A percentile compares a stretch with the other conserved stretches of the same genome.
Evolutionary conservation across 495 filamentous ascomycete species (phyloP).

Genomic region (Penicillium verhagenii): DNA sequence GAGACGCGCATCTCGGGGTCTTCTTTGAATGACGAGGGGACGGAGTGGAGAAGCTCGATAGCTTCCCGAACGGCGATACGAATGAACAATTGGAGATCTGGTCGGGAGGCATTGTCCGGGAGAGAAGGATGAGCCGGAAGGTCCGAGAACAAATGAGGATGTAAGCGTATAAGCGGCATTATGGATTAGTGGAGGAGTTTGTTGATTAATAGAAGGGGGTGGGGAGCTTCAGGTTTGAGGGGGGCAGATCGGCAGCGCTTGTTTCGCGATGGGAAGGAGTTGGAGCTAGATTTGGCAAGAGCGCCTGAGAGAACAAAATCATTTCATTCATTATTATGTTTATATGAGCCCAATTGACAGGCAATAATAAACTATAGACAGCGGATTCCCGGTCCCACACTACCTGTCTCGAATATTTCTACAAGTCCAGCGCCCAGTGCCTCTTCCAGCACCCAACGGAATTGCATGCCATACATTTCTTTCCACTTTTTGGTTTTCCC

Average conservation of each 20-base stretch:
- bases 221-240: constrained; percentile 2
- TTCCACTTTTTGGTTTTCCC: constrained; percentile 80
- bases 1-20: constrained; percentile 38
- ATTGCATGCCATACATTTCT: constrained; percentile 70
- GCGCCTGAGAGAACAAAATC: neutral
- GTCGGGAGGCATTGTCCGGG: constrained; percentile 6
- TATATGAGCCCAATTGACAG: neutral
- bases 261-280: neutral
- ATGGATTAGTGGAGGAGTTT: neutral
- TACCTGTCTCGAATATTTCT: constrained; percentile 82
- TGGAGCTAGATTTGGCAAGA: neutral
- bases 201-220: too few species aligned
- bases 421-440: constrained; percentile 75
- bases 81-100: constrained; percentile 22
- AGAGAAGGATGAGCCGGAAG: constrained; percentile 36
- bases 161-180: constrained; percentile 29
- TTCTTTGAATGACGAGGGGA: constrained; percentile 31
- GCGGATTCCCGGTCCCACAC: constrained; percentile 72
- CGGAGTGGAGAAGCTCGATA: constrained; percentile 49
- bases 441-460: constrained; percentile 77
- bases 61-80: constrained; percentile 52
- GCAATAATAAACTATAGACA: constrained; percentile 35
- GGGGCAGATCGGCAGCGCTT: constrained; percentile 17
- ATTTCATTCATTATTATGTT: neutral
- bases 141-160: constrained; percentile 29